Evolutionary conservation across 768 basidiomycete species (phyloP), one percentile per base, ranked within the genome.

Genomic region (Naganishia onofrii): DNA sequence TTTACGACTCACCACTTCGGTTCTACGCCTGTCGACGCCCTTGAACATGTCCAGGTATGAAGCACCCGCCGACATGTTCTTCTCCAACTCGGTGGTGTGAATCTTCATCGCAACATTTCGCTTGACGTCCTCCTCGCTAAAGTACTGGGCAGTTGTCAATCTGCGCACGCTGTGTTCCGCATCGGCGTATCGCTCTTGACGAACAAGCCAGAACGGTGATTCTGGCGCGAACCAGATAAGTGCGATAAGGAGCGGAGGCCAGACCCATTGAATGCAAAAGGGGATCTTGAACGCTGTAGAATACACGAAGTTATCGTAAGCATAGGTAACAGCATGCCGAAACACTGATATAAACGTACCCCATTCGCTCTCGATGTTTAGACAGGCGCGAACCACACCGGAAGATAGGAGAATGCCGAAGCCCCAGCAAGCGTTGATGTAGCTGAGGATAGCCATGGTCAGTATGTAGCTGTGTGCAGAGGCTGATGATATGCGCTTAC

Each of bases 21-120:
- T 68, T 46, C 71, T 32, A 21, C 67, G 31, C 48, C 76, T 66
- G 66, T 84, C 80, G 56, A 75, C 74, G 1, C 82, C 82, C 52
- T 73, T 72, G 78, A 82, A 83, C 76, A 82, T 82, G 71, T 84
- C 82, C 12, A 76, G 23, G 74, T 83, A 84, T 12, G 73, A 74
- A 2, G 80, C 74, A 2, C 82, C 82, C 3, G 71, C 67, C 2
- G 77, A 74, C 58, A 76, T 73, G 32, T 76, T 69, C 69, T 76
- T 77, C 73, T 83, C 83, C 26, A 82, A 51, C 63, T 78, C 80
- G 46, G 79, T 82, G 36, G 82, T 82, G 71, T 82, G 81, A 44
- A 76, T 68, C 71, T 81, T 81, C 72, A 81, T 78, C 52, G 78
- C 80, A 26, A 82, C 74, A 3, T 76, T 77, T 56, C 79, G 74